Percentiles rank a stretch among this genome's conserved stretches.
phyloP scores from a whole-genome alignment of 371 early-diverging fungal genomes.

The Dinochytrium kinnereticum region DNA sequence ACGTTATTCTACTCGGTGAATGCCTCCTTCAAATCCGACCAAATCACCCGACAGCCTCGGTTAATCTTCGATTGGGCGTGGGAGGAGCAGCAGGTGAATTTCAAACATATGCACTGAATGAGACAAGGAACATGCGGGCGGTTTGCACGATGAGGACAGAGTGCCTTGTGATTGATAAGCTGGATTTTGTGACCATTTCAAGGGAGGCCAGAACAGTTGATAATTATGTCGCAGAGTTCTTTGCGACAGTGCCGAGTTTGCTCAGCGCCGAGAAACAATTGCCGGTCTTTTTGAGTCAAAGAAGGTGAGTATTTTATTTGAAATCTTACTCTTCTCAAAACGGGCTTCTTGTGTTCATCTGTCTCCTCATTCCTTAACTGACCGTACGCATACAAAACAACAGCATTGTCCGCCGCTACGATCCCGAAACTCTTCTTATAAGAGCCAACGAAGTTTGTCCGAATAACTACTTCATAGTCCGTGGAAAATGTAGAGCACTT shows the following conservation, averaged over 20 bases:
- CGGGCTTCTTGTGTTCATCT: not conserved
- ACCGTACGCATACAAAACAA: too few relatives aligned
- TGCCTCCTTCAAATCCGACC: constrained; percentile 30
- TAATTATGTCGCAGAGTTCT: constrained; percentile 29
- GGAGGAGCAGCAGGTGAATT: constrained; percentile 37
- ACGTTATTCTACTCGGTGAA: constrained; percentile 33
- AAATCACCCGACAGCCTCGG: constrained; percentile 23
- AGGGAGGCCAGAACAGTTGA: constrained; percentile 35
- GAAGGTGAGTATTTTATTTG: constrained; percentile 22
- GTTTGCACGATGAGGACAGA: constrained; percentile 30
- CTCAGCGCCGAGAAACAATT: constrained; percentile 30
- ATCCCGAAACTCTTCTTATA: constrained; percentile 29
- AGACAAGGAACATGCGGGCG: constrained; percentile 26
- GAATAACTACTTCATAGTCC: constrained; percentile 37
- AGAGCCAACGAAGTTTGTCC: constrained; percentile 30
- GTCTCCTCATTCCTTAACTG: not conserved
- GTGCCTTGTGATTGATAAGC: constrained; percentile 29
- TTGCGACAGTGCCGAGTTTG: constrained; percentile 30
- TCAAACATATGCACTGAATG: constrained; percentile 1
- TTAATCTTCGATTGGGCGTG: constrained; percentile 19
- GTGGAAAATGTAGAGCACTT: constrained; percentile 30
- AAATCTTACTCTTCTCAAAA: not conserved
- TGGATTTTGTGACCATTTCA: constrained; percentile 28
- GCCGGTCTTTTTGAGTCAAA: constrained; percentile 24
- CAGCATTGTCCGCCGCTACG: constrained; percentile 35